Percentiles rank a stretch among this genome's conserved stretches.
Evolutionary conservation across 2,329 filamentous ascomycete species (phyloP).

Genomic region (Trichoderma oligosporum): DNA sequence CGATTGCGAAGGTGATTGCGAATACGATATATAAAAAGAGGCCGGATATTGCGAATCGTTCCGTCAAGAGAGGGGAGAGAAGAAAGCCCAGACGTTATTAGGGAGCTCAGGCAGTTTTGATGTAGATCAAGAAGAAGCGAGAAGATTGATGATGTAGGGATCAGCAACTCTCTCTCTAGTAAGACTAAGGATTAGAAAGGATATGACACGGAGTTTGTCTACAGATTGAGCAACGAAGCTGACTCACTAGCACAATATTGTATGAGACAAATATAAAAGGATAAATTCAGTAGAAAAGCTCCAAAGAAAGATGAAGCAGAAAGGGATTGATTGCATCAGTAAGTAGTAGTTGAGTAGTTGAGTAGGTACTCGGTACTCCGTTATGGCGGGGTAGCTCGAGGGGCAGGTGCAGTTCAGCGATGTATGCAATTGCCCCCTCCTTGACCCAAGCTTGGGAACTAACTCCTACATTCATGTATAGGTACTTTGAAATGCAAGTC

Average conservation of each 20-base stretch:
- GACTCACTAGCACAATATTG: not conserved
- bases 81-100: not conserved
- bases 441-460: no score
- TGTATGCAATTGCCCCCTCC: slow-evolving; percentile 1
- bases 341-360: no score
- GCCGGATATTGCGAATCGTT: not conserved
- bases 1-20: not conserved
- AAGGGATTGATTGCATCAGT: slow-evolving; percentile 13
- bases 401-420: not conserved
- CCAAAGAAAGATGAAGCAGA: not conserved
- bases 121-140: not conserved
- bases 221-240: not conserved
- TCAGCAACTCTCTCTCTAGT: not conserved
- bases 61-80: no score
- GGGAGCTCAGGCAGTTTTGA: not conserved
- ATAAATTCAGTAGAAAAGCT: not conserved
- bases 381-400: slow-evolving; percentile 23
- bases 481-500: no score
- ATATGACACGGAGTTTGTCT: no score
- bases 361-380: no score
- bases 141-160: not conserved
- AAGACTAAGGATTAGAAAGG: not conserved
- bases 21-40: not conserved
- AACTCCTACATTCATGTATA: no score
- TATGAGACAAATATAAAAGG: not conserved